Evolutionary conservation across 2,329 filamentous ascomycete species (phyloP), one percentile per base, ranked within the genome.

Genomic region (Plenodomus biglobosus): DNA sequence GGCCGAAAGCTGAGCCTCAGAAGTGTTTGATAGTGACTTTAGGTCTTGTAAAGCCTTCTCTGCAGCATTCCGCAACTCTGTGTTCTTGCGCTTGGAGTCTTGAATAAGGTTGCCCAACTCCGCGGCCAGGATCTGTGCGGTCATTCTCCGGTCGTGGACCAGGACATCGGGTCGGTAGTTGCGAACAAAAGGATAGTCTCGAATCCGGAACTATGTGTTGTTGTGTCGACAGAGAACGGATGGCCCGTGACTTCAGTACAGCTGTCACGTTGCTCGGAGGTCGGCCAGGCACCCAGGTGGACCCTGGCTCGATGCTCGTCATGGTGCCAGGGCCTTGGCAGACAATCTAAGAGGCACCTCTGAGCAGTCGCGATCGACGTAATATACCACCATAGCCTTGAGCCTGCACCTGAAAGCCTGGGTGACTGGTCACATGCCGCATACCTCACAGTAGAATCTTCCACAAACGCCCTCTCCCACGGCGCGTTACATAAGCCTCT

Each of bases 61-160:
- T 21, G 94, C 91, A 42, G 94, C 90, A 80, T 88, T 88, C 77
- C 88, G 85, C 44, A 99, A 80, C 65, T 97, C 94, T 61, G 87
- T 84, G 73, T 96, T 87, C 75, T 95, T 97, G 65, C 92, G 84
- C 75, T 95, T 97, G 70, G 92, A 94, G 78, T 99, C 94, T 73
- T 95, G 90, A 64, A 96, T 87, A 71, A 96, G 84, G 76, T 90
- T 95, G 66, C 87, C 84, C 71, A 96, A 83, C 81, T 96, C 92
- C 49, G 88, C 86, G 68, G 86, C 85, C 65, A 96, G 82, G 66
- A 96, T 85, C 81, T 95, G 90, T 65, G 90, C 87, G 73, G 91
- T 95, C 91, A 96, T 96, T 65, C 76, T 85, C 54, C 46, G 50
- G 50, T 42, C 39, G 44, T 40, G 41, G 41, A 53, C 56, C 48